Evolutionary conservation across 108 stramenopile genomes (phyloP).

Genomic region (Pseudonitzschia multiseries): DNA sequence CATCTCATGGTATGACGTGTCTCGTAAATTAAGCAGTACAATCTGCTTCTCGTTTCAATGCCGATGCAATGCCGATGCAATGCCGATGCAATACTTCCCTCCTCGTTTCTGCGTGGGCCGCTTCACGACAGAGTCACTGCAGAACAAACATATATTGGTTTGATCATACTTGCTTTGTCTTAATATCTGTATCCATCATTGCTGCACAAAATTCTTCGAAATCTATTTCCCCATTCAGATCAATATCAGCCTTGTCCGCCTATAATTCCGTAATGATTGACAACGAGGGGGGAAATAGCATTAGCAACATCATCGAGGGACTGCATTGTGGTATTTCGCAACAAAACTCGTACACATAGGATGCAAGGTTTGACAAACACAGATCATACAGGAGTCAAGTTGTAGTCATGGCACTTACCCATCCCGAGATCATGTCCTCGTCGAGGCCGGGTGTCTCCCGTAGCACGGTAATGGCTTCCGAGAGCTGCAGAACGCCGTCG

Average conservation of each 20-base stretch:
- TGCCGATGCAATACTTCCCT: too few relatives aligned
- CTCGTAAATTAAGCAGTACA: too few relatives aligned
- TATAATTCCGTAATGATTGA: background rate
- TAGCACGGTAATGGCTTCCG: background rate
- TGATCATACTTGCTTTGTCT: background rate
- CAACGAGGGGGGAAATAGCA: background rate
- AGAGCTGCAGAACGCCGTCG: slow-evolving; percentile 11
- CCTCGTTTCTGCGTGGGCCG: too few relatives aligned
- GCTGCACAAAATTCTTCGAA: slow-evolving; percentile 19
- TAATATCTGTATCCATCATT: background rate
- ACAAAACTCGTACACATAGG: too few relatives aligned
- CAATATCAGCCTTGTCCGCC: slow-evolving; percentile 13
- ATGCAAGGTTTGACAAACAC: background rate
- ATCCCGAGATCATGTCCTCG: slow-evolving; percentile 5
- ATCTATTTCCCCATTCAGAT: slow-evolving; percentile 15
- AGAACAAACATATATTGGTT: too few relatives aligned
- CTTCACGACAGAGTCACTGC: too few relatives aligned
- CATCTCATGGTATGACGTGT: too few relatives aligned
- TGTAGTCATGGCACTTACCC: background rate
- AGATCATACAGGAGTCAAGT: background rate
- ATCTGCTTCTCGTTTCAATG: too few relatives aligned
- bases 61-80: too few relatives aligned
- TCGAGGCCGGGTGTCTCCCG: slow-evolving; percentile 6
- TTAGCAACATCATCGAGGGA: background rate
- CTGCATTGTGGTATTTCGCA: background rate